Evolutionary conservation across 169 alveolate genomes (phyloP), one percentile per base, ranked within the genome.

Genomic region (Plasmodium adleri): DNA sequence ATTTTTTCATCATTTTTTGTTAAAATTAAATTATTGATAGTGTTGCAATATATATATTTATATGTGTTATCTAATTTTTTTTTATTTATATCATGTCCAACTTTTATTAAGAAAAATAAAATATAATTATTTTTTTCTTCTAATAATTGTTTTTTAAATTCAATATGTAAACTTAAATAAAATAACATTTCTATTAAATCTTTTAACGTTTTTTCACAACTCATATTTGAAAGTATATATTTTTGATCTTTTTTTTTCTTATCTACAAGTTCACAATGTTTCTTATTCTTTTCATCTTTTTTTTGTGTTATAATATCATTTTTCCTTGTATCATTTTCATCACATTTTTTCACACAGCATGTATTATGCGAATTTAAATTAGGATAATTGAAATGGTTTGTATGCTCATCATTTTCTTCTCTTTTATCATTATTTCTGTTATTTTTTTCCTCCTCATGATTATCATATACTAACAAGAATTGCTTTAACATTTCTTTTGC

Each of bases 91-190:
- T 80, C 85, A 0, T 80, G 85, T 80, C 90, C 90, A 22, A 59
- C 62, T 43, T 68, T 68, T 43, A 80, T 67, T 50, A 80, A 72
- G 64, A 67, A 67, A 49, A 80, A 63, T 28, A 80, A 63, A 22
- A 80, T 80, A 63, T 80, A 68, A 63, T 80, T 70, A 32, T 80
- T 80, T 59, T 80, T 66, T 1, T 80, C 74, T 17, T 80, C 67
- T 17, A 80, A 72, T 47, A 80, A 49, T 52, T 80, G 80, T 62
- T 68, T 80, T 17, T 80, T 80, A 80, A 80, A 80, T 58, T 80
- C 90, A 3, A 80, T 68, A 20, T 80, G 90, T 39, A 80, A 72
- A 62, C 90, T 80, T n/a, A 80, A 50, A 49, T 80, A 80, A 72
- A 80, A 80, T 32, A 80, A 20, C 90, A 80, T 66, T 68, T 80